Evolutionary conservation across 2,329 filamentous ascomycete species (phyloP), one percentile per base, ranked within the genome.

Genomic region (Truncatella angustata): DNA sequence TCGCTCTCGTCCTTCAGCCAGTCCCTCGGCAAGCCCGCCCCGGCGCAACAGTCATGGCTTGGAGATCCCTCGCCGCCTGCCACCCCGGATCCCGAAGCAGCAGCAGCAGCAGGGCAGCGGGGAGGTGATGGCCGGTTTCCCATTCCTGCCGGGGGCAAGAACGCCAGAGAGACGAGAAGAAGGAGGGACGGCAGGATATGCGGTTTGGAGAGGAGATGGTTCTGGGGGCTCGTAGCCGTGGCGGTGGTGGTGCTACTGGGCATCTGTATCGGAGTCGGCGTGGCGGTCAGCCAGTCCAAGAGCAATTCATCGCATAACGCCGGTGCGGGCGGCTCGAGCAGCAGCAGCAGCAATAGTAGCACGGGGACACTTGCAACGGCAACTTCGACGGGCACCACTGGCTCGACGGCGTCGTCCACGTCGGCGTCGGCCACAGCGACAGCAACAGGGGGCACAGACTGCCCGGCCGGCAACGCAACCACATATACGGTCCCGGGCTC

Each of bases 391-490:
- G 35, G 12, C 5, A 23, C 30, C 18, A 37, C 34, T 18, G 52
- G 46, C 3, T 32, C 53, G 9, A 48, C 52, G 7, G 35, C 37
- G 18, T 50, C 51, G 30, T 24, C 12, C 9, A 44, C 49, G n/a
- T 42, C 48, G 24, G 48, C 51, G 12, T 53, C 52, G 6, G 53
- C 56, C 9, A 50, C 56, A 30, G 48, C 46, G 16, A 50, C 52
- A 6, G 46, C 52, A 35, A 47, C 40, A 5, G 47, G 52, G 7
- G 61, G 64, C 24, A 61, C 66, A 2, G 65, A 69, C 43, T 78
- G 75, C 49, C 75, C 75, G 0, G 66, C 64, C 1, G 66, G 70
- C 12, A 76, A 77, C 58, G 71, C 72, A 49, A 77, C 75, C 1
- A 58, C 67, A n/a, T 78, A 73, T 57, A 49, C 62, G 21, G 73